Percentiles rank a stretch among this genome's conserved stretches.
phyloP scores from a whole-genome alignment of 2,329 filamentous ascomycete species.

The Microdochium nivale region DNA sequence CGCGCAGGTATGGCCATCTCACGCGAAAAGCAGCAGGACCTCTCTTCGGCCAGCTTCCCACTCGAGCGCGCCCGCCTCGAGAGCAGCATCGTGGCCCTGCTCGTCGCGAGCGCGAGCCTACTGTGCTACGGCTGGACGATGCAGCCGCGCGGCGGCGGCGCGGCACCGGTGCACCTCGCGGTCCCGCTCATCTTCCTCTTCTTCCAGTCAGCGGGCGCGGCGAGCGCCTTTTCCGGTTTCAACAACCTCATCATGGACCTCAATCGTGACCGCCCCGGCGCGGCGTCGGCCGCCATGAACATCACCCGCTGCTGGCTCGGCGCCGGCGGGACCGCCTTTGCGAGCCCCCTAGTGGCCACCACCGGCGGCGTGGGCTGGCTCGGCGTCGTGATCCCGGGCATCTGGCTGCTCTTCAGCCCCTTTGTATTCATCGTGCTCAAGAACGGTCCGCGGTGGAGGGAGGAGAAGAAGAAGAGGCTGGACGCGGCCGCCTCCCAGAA shows the following conservation, averaged over 20 bases:
- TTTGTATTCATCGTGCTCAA: conserved; percentile 21
- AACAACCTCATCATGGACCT: conserved; percentile 38
- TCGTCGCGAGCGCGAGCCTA: conserved; percentile 30
- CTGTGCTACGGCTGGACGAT: conserved; percentile 28
- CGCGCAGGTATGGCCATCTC: conserved; percentile 38
- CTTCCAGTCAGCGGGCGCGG: conserved; percentile 33
- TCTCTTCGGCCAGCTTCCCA: conserved; percentile 21
- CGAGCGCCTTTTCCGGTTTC: conserved; percentile 35
- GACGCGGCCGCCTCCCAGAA: no score
- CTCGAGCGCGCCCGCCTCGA: conserved; percentile 25
- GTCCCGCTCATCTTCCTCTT: conserved; percentile 26
- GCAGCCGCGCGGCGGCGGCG: conserved; percentile 28
- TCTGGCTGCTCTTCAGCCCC: conserved; percentile 20
- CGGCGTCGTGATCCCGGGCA: conserved; percentile 25
- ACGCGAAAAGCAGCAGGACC: conserved; percentile 31
- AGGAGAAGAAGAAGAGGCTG: conserved; percentile 4
- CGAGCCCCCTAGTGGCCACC: conserved; percentile 30
- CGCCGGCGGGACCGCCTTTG: conserved; percentile 30
- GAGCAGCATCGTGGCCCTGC: conserved; percentile 28
- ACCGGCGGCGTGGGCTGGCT: conserved; percentile 31
- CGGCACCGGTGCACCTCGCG: conserved; percentile 37
- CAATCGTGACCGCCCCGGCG: conserved; percentile 28
- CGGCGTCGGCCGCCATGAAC: conserved; percentile 36
- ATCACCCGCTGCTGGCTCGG: conserved; percentile 33
- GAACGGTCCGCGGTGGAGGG: conserved; percentile 16